A percentile compares a stretch with the other conserved stretches of the same genome.
Conservation (phyloP, 768 basidiomycete genomes). For the Tulasnella sp. region DNA sequence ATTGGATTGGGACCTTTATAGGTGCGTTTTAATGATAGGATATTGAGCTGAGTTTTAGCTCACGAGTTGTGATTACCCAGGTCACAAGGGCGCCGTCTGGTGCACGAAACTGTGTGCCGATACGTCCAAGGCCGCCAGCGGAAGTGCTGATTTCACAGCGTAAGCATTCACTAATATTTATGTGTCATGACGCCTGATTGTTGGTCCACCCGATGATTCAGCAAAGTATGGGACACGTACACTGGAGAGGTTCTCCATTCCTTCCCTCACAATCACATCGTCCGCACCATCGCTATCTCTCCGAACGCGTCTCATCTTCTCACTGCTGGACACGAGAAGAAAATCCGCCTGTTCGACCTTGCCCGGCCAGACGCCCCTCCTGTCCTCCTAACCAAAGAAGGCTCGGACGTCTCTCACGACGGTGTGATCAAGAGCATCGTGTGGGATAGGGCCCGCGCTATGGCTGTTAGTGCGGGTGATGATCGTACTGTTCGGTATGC, state of each 20-base stretch:
- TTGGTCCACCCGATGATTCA: constrained; percentile 27
- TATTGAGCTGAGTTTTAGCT: neutral
- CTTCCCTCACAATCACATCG: constrained; percentile 98
- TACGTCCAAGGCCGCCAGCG: constrained; percentile 77
- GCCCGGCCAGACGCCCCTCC: constrained; percentile 78
- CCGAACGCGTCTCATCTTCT: constrained; percentile 58
- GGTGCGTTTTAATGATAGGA: constrained; percentile 24
- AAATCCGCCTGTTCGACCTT: constrained; percentile 90
- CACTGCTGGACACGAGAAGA: constrained; percentile 95
- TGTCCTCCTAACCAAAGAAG: constrained; percentile 49
- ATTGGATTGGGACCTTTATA: constrained; percentile 78
- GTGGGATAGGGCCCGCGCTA: constrained; percentile 75
- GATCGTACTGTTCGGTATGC: constrained; percentile 82
- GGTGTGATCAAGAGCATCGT: constrained; percentile 88
- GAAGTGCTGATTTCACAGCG: constrained; percentile 97
- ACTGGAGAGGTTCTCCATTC: constrained; percentile 81
- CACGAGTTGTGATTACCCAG: constrained; percentile 31
- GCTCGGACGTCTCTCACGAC: constrained; percentile 57
- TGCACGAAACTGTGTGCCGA: constrained; percentile 84
- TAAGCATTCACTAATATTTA: constrained; percentile 32
- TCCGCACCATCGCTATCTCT: constrained; percentile 86
- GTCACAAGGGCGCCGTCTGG: constrained; percentile 85
- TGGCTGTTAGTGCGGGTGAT: constrained; percentile 83
- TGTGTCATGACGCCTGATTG: constrained; percentile 17
- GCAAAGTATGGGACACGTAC: constrained; percentile 95